A percentile compares a stretch with the other conserved stretches of the same genome.
Conservation (phyloP, 208 protist species). For the Willaertia magna region DNA sequence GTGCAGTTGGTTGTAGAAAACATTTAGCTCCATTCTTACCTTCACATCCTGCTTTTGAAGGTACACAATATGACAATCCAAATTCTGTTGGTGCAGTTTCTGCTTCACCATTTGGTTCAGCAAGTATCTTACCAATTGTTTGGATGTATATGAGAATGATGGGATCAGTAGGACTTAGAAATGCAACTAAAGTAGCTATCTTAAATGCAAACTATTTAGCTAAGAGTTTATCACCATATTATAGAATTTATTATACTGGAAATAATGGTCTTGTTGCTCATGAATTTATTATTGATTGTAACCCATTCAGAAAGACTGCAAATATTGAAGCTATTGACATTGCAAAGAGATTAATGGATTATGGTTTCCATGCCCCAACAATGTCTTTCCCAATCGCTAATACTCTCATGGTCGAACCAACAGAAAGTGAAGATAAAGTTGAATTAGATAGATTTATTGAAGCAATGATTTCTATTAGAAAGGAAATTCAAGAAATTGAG, state of each 20-base stretch:
- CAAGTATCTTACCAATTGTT: slow-evolving; percentile 83
- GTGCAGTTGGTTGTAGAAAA: slow-evolving; percentile 81
- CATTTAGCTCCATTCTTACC: slow-evolving; percentile 83
- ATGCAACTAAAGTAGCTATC: slow-evolving; percentile 80
- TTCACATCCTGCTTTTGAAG: slow-evolving; percentile 42
- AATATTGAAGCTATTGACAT: slow-evolving; percentile 87
- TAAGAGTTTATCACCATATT: slow-evolving; percentile 74
- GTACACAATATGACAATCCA: slow-evolving; percentile 34
- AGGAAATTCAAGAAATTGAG: slow-evolving; percentile 86
- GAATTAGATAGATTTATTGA: slow-evolving; percentile 87
- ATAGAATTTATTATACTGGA: slow-evolving; percentile 76
- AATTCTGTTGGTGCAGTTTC: slow-evolving; percentile 69
- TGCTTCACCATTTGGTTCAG: slow-evolving; percentile 77
- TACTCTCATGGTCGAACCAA: slow-evolving; percentile 95
- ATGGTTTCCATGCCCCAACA: slow-evolving; percentile 90
- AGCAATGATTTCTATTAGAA: slow-evolving; percentile 82
- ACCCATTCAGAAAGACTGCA: slow-evolving; percentile 72
- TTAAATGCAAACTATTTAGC: slow-evolving; percentile 97
- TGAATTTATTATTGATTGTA: slow-evolving; percentile 93
- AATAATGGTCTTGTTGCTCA: slow-evolving; percentile 69
- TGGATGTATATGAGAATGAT: slow-evolving; percentile 89
- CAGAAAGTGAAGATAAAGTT: slow-evolving; percentile 81
- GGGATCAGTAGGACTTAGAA: slow-evolving; percentile 66
- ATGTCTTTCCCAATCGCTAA: slow-evolving; percentile 73
- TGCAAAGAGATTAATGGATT: slow-evolving; percentile 94